Conservation (phyloP, 768 basidiomycete genomes). For the Pholiota molesta region DNA sequence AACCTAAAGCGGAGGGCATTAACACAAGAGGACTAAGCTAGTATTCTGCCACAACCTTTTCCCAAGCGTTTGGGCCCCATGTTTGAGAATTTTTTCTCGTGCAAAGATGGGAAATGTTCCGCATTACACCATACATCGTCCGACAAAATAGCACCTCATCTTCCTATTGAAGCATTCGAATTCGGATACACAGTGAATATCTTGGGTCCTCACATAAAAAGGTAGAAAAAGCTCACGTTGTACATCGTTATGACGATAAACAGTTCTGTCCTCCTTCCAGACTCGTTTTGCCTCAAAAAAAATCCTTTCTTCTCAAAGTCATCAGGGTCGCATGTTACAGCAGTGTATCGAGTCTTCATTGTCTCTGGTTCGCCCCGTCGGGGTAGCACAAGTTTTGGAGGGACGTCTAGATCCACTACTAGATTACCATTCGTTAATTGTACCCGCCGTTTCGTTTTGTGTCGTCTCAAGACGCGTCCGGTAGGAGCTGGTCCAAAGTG, state of each 20-base stretch:
- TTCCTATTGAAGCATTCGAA: conserved; percentile 49
- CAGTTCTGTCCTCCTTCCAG: conserved; percentile 80
- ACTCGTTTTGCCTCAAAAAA: conserved; percentile 83
- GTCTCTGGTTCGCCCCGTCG: conserved; percentile 73
- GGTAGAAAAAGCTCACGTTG: conserved; percentile 57
- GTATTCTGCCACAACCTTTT: conserved; percentile 59
- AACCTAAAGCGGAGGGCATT: conserved; percentile 49
- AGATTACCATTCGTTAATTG: conserved; percentile 87
- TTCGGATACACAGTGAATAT: no score
- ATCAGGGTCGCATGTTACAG: conserved; percentile 93
- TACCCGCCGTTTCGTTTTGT: conserved; percentile 78
- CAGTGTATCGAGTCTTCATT: conserved; percentile 77
- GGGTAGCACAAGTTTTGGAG: conserved; percentile 80
- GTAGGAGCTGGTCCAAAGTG: conserved; percentile 90
- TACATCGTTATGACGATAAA: conserved; percentile 98
- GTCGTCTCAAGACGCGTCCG: conserved; percentile 75
- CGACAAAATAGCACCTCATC: conserved; percentile 90
- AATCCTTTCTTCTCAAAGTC: conserved; percentile 86
- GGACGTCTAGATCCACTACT: conserved; percentile 82
- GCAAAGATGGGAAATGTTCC: conserved; percentile 79
- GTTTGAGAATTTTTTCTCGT: conserved; percentile 89
- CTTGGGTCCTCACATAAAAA: no score
- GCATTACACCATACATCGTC: conserved; percentile 95
- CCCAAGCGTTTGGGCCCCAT: conserved; percentile 97
- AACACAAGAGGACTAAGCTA: neutral